A percentile compares a stretch with the other conserved stretches of the same genome.
Conservation (phyloP, 305 asterid genomes). For the Solanum hybrid region DNA sequence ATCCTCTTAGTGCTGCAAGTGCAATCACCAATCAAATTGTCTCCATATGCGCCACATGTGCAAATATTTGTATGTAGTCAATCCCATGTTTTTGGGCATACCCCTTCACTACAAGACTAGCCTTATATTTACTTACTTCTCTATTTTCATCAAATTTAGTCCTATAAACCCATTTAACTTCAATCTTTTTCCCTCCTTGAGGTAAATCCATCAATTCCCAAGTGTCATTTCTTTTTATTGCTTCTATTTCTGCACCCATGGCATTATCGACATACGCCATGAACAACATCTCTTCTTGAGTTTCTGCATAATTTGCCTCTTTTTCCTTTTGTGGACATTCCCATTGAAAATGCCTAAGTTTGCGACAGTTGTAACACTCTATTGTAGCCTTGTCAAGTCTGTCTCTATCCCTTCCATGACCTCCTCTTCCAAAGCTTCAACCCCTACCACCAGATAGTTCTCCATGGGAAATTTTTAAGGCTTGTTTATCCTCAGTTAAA, state of each 20-base stretch:
- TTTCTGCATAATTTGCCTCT: neutral
- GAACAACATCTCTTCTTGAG: neutral
- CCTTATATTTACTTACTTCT: neutral
- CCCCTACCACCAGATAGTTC: neutral
- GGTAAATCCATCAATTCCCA: neutral
- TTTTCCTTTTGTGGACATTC: neutral
- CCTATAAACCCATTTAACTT: neutral
- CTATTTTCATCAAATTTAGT: neutral
- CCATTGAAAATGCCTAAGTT: constrained; percentile 7
- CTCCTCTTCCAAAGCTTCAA: neutral
- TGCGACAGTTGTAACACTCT: constrained; percentile 1
- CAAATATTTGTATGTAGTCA: neutral
- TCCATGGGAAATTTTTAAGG: neutral
- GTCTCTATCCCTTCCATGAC: neutral
- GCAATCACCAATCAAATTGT: neutral
- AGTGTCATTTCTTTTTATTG: neutral
- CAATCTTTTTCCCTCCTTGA: neutral
- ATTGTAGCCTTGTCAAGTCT: neutral
- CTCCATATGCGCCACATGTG: neutral
- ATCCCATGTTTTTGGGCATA: neutral
- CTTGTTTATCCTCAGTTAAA: neutral
- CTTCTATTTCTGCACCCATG: neutral
- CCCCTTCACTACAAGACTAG: neutral
- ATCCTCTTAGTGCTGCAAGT: neutral
- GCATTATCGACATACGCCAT: neutral